Conservation (phyloP, 805 yeast species). For the Myxozyma neglecta region DNA sequence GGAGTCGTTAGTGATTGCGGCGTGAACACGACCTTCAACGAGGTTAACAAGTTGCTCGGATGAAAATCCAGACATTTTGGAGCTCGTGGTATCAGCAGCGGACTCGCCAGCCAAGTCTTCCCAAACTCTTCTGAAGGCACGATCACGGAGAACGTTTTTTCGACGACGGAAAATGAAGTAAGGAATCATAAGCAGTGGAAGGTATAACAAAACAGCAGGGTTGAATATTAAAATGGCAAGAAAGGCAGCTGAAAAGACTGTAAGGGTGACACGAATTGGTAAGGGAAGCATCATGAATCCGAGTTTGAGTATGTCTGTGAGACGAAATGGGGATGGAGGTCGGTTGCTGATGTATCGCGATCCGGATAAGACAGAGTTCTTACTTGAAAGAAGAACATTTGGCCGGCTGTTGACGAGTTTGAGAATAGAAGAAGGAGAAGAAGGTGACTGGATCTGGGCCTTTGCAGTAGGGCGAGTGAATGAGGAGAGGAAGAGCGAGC, state of each 20-base stretch:
- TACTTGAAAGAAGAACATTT: background rate
- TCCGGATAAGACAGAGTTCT: background rate
- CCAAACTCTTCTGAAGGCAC: constrained; percentile 18
- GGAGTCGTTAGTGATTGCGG: constrained; percentile 16
- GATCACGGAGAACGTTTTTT: constrained; percentile 13
- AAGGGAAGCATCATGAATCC: constrained; percentile 13
- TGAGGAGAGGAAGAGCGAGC: background rate
- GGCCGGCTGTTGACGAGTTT: constrained; percentile 1
- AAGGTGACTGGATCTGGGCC: background rate
- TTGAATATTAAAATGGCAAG: constrained; percentile 13
- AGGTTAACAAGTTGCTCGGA: constrained; percentile 17
- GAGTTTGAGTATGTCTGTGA: background rate
- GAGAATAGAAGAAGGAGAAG: background rate
- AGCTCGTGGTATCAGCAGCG: constrained; percentile 16
- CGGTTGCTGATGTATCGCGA: background rate
- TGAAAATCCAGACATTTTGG: constrained; percentile 8
- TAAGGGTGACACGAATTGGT: constrained; percentile 16
- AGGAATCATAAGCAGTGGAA: constrained; percentile 17
- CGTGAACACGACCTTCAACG: constrained; percentile 13
- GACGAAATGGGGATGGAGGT: background rate
- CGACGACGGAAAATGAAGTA: constrained; percentile 16
- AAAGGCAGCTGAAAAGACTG: constrained; percentile 13
- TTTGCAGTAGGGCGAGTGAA: background rate
- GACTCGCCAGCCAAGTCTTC: constrained; percentile 13
- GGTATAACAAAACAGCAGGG: constrained; percentile 16